Percentiles rank a stretch among this genome's conserved stretches.
phyloP scores from a whole-genome alignment of 192 early-diverging fungal genomes.

The Gamsiella multidivaricata region DNA sequence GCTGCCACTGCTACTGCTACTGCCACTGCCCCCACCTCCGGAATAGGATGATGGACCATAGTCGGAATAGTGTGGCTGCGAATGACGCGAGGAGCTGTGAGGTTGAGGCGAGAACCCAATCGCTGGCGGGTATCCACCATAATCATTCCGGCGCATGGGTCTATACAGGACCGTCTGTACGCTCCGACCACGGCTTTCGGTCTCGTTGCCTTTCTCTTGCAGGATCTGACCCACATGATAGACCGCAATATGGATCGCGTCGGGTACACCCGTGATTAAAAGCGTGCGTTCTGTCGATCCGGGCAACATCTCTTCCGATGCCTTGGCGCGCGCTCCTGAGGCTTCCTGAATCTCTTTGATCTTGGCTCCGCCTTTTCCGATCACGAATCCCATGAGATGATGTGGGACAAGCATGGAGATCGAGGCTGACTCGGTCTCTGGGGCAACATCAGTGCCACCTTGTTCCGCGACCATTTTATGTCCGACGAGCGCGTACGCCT shows the following conservation, averaged over 20 bases:
- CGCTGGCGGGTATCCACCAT: constrained; percentile 37
- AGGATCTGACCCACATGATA: constrained; percentile 83
- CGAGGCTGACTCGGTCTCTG: constrained; percentile 63
- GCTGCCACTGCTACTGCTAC: not conserved
- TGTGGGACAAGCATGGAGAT: constrained; percentile 90
- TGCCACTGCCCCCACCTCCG: constrained; percentile 19
- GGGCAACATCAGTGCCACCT: constrained; percentile 56
- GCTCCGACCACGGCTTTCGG: constrained; percentile 68
- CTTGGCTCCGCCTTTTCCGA: constrained; percentile 87
- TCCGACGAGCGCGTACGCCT: constrained; percentile 85
- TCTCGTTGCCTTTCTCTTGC: constrained; percentile 72
- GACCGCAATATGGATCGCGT: constrained; percentile 87
- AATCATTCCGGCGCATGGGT: constrained; percentile 57
- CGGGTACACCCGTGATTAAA: constrained; percentile 83
- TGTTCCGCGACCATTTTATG: constrained; percentile 77
- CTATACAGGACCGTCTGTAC: constrained; percentile 60
- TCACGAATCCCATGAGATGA: constrained; percentile 87
- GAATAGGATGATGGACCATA: constrained; percentile 41
- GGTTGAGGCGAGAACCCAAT: constrained; percentile 9
- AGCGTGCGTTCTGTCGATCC: constrained; percentile 92
- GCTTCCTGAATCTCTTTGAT: constrained; percentile 95
- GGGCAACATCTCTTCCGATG: constrained; percentile 90
- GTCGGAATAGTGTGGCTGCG: constrained; percentile 27
- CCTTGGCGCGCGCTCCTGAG: constrained; percentile 83
- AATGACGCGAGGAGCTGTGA: constrained; percentile 3